A percentile compares a stretch with the other conserved stretches of the same genome.
Conservation (phyloP, 306 rosid genomes). For the Begonia masoniana region DNA sequence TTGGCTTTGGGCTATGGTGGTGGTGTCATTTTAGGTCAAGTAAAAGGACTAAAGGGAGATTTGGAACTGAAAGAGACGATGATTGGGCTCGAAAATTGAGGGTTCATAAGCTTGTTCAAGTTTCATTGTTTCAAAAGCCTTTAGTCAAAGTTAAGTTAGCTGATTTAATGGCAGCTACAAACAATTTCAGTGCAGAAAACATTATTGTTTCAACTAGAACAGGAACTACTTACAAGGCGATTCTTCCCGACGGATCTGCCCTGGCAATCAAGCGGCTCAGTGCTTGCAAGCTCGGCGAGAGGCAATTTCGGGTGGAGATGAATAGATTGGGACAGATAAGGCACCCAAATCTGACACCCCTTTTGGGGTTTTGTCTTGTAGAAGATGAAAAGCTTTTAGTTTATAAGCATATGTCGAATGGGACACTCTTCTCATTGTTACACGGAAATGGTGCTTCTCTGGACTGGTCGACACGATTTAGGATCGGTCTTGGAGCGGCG, state of each 20-base stretch:
- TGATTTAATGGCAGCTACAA: constrained; percentile 84
- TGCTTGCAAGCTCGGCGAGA: constrained; percentile 70
- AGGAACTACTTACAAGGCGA: constrained; percentile 75
- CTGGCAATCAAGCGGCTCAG: constrained; percentile 71
- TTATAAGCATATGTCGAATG: constrained; percentile 80
- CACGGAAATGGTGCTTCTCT: constrained; percentile 31
- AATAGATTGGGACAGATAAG: constrained; percentile 58
- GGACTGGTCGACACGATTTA: constrained; percentile 81
- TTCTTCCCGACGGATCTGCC: constrained; percentile 73
- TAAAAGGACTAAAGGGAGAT: constrained; percentile 33
- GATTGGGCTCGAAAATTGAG: constrained; percentile 78
- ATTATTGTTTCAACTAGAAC: constrained; percentile 55
- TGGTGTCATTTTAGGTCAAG: constrained; percentile 59
- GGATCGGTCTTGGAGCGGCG: constrained; percentile 80
- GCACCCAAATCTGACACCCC: constrained; percentile 87
- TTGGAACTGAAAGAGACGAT: constrained; percentile 21
- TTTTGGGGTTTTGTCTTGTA: constrained; percentile 72
- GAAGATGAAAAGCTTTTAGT: constrained; percentile 87
- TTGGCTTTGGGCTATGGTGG: constrained; percentile 91
- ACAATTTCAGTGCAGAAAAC: constrained; percentile 46
- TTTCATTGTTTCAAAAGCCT: constrained; percentile 81
- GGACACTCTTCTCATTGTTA: constrained; percentile 65
- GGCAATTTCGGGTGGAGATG: constrained; percentile 78
- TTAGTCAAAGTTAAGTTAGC: constrained; percentile 80
- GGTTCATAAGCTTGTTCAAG: constrained; percentile 69